Base-by-base conservation (phyloP, 2,329 filamentous ascomycete species). In the Phaeoacremonium minimum region DNA sequence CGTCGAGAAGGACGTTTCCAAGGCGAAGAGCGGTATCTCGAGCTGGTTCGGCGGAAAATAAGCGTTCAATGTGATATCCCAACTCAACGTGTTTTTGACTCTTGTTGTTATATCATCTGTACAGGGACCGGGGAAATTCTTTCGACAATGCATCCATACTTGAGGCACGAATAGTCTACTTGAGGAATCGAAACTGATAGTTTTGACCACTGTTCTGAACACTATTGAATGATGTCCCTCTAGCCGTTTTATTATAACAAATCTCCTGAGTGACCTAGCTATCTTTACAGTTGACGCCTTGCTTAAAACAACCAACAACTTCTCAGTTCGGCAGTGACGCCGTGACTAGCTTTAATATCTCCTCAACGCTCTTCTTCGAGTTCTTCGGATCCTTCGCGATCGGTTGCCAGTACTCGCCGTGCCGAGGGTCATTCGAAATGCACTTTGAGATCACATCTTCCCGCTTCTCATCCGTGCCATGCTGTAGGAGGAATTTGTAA, bases 391-490 rank as follows among this genome's bases (percentile, higher is more conserved):
- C 80, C 71, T 98, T 98, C 14, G 83, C 80, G 4, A 96, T 72
- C 7, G 69, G 65, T 66, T 95, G 87, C 93, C 93, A 98, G 17
- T 85, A 68, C 70, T 98, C 93, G 12, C 93, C 93, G 60, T 98
- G 89, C 50, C 83, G 81, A 4, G 94, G 94, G 60, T 97, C 93
- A 39, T 82, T 90, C 33, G 84, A 66, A 19, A 85, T 71, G 49
- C 87, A 90, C 66, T 95, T 95, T 39, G 71, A 71, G 6, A 95
- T 60, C 19, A 96, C 84, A 55, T 97, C 93, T 18, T 71, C 77
- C 52, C 85, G 75, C 80, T 97, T 98, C 69, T 95, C 91, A 46
- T 88, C 83, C 5, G 89, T 96, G 8, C 93, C 94, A 64, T 98
- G 90, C 69, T 96, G 87, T 48, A 81, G 58, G 46, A 97, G 56